Conservation (phyloP, 176 grass and related monocot genomes). For the Tuctoria greenei region DNA sequence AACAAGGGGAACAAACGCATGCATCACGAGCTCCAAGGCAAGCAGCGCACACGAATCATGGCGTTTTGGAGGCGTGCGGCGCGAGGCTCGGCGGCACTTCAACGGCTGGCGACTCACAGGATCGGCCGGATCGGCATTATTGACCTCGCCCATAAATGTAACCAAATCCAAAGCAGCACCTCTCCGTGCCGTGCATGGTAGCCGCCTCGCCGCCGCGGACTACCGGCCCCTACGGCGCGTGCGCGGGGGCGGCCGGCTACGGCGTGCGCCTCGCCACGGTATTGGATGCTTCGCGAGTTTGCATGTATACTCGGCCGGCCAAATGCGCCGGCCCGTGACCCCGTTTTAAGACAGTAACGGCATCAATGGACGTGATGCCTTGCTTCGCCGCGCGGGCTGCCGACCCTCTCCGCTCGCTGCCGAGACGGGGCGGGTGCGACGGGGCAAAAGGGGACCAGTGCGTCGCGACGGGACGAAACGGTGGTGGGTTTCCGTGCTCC, state of each 20-base stretch:
- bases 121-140: neutral
- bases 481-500: neutral
- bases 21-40: neutral
- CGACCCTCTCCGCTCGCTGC: neutral
- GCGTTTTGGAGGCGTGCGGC: slow-evolving; percentile 13
- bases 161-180: slow-evolving; percentile 11
- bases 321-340: slow-evolving; percentile 18
- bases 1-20: neutral
- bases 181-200: neutral
- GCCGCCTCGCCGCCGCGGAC: neutral
- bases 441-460: neutral
- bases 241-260: neutral
- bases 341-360: slow-evolving; percentile 19
- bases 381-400: slow-evolving; percentile 1
- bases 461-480: neutral
- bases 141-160: neutral
- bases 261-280: neutral
- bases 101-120: slow-evolving; percentile 8
- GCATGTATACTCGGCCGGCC: neutral
- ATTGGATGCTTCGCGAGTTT: neutral
- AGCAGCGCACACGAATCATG: neutral
- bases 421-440: too few relatives aligned
- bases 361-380: slow-evolving; percentile 33
- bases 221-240: too few relatives aligned
- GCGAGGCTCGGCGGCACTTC: neutral